Evolutionary conservation across 2,329 filamentous ascomycete genomes (phyloP), one percentile per base, ranked within the genome.

Genomic region (Balansia obtecta): DNA sequence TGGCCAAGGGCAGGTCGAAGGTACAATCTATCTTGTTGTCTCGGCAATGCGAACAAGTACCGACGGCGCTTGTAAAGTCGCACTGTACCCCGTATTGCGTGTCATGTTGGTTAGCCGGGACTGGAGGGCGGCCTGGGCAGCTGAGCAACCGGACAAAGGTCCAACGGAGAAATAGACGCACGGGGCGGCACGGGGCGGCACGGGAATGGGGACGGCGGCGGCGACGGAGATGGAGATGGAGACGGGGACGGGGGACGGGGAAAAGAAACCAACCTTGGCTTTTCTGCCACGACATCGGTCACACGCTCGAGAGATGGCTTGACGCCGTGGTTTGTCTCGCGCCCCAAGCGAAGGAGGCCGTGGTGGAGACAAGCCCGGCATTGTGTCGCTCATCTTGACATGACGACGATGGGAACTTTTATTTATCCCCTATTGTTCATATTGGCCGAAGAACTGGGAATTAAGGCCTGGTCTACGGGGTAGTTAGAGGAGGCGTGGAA

Each of bases 261-360:
- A 37, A 13, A 27, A 27, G 13, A 37, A 42, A 49, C 55, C 50
- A 43, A 64, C 65, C 59, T 62, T 66, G 32, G 63, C 65, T 58
- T 67, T 67, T 55, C 65, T 60, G 53, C 60, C 63, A 20, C 65
- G 63, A 43, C 65, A 67, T 4, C 65, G 62, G 53, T 67, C 65
- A 55, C 64, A 66, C 1, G 64, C 64, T 57, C 64, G 56, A 45
- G 54, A 60, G 33, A 56, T 54, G 32, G 58, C 52, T 45, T 56
- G 51, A 27, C 59, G 54, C 18, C 56, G 55, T 32, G 54, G 50
- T 34, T 45, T 49, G 20, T 51, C 47, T 20, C 52, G 47, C 43
- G 52, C 52, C 0, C 50, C 43, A 16, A 53, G 48, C 27, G 52
- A 52, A 32, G 53, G 37, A 37, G 49, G 54, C 27, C 55, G 53